Percentiles rank a stretch among this genome's conserved stretches.
These are phyloP conservation scores for Fusarium brevicatenulatum DNA, from an alignment of 2,329 filamentous ascomycete genomes.

Conservation along the genomic window DNA sequence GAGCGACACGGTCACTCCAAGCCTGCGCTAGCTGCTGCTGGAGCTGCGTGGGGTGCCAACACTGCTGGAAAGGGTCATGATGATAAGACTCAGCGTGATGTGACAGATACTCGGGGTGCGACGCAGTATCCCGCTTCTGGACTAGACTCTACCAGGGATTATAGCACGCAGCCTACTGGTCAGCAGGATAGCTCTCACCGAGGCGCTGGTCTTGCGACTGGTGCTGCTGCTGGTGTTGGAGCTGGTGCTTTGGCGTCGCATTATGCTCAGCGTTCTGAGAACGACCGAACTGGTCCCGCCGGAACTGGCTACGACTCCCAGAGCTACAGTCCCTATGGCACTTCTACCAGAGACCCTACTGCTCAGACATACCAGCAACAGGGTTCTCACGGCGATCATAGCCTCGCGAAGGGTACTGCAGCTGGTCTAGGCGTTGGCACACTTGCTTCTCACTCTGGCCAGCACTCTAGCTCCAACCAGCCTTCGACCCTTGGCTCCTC, in stretches of 20 bases:
- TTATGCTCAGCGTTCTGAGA: background rate
- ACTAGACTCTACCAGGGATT: background rate
- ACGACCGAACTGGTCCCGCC: background rate
- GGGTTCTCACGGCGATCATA: background rate
- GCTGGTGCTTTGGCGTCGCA: constrained; percentile 13
- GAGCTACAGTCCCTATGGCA: background rate
- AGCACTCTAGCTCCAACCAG: background rate
- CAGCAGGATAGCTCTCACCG: background rate
- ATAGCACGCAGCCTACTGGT: background rate
- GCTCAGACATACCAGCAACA: background rate
- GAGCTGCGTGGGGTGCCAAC: constrained; percentile 12
- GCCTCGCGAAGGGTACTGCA: background rate
- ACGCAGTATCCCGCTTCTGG: constrained; percentile 10
- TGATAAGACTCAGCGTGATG: background rate
- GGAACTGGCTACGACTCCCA: background rate
- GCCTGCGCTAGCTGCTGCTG: constrained; percentile 30
- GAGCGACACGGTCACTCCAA: constrained; percentile 17
- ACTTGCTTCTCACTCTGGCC: background rate
- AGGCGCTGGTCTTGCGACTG: background rate
- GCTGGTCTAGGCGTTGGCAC: background rate
- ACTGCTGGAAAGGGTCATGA: constrained; percentile 19
- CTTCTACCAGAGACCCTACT: background rate
- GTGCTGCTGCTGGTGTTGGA: constrained; percentile 7
- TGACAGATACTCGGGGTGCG: background rate
- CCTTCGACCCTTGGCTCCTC: background rate